Evolutionary conservation across 208 protist species (phyloP).

Genomic region (Wallacemonas sp.): DNA sequence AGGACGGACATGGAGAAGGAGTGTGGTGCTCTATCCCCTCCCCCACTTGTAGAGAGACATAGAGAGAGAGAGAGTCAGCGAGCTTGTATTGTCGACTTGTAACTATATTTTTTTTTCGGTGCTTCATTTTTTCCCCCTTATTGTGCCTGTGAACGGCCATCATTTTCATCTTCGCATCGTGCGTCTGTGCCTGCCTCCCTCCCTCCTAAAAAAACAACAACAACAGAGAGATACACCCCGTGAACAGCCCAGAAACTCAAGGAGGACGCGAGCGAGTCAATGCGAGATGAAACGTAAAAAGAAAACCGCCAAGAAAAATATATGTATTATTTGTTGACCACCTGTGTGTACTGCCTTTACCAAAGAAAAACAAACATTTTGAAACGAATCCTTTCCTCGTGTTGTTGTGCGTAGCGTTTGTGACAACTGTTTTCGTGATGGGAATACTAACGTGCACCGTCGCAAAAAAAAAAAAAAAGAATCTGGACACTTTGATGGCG

Average conservation of each 20-base stretch:
- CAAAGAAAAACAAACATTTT: too few species aligned
- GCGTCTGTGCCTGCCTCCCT: not conserved
- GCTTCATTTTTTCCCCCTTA: conserved; percentile 2
- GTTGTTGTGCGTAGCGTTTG: too few species aligned
- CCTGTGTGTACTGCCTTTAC: too few species aligned
- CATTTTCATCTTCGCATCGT: not conserved
- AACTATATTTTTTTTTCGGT: conserved; percentile 28
- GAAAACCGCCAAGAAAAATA: not conserved
- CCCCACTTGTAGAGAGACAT: conserved; percentile 13
- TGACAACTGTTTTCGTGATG: too few species aligned
- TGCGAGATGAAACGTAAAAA: not conserved
- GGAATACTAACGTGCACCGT: too few species aligned
- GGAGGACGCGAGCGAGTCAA: not conserved
- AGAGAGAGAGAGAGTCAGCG: conserved; percentile 9
- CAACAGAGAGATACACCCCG: not conserved
- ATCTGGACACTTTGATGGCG: not conserved
- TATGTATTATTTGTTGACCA: too few species aligned
- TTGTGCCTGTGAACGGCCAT: not conserved
- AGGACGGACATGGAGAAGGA: not conserved
- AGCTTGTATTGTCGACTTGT: conserved; percentile 12
- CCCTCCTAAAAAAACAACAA: not conserved
- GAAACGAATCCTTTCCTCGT: too few species aligned
- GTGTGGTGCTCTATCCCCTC: not conserved
- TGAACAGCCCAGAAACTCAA: not conserved
- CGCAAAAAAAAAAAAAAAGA: too few species aligned